A percentile compares a stretch with the other conserved stretches of the same genome.
Evolutionary conservation across 306 rosid species (phyloP).

Genomic region (Rosa rugosa): DNA sequence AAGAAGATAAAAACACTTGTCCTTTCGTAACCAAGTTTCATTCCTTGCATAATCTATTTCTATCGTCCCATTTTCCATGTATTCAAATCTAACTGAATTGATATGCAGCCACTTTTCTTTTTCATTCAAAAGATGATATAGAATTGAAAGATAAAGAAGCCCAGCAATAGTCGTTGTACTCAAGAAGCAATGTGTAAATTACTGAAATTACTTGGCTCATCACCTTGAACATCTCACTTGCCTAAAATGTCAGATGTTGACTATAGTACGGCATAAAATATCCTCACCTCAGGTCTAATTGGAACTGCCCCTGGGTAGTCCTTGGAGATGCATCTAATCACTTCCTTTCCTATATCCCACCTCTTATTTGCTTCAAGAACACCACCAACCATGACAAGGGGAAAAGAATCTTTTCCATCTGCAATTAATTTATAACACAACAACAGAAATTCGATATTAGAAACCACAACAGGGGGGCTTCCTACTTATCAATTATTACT

Average conservation of each 20-base stretch:
- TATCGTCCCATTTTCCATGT: not conserved
- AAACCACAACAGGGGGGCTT: not conserved
- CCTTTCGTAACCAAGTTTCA: not conserved
- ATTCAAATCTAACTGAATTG: not conserved
- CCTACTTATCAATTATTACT: not conserved
- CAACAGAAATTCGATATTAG: not conserved
- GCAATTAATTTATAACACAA: constrained; percentile 17
- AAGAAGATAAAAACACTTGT: not conserved
- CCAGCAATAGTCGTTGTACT: not conserved
- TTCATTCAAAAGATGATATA: not conserved
- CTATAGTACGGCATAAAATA: not conserved
- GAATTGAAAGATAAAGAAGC: not conserved
- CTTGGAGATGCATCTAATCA: constrained; percentile 56
- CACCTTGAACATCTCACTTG: not conserved
- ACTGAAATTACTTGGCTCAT: not conserved
- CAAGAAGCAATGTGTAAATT: not conserved
- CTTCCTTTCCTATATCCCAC: constrained; percentile 94
- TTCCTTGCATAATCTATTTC: not conserved
- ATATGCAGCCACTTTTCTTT: not conserved
- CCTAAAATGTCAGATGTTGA: not conserved
- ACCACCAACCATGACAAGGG: constrained; percentile 97
- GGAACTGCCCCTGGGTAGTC: constrained; percentile 61
- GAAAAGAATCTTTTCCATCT: constrained; percentile 75
- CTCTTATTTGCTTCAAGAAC: constrained; percentile 88
- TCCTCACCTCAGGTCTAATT: constrained; percentile 75